A percentile compares a stretch with the other conserved stretches of the same genome.
phyloP scores from a whole-genome alignment of 345 rosid genomes.

The Pugionium cornutum region DNA sequence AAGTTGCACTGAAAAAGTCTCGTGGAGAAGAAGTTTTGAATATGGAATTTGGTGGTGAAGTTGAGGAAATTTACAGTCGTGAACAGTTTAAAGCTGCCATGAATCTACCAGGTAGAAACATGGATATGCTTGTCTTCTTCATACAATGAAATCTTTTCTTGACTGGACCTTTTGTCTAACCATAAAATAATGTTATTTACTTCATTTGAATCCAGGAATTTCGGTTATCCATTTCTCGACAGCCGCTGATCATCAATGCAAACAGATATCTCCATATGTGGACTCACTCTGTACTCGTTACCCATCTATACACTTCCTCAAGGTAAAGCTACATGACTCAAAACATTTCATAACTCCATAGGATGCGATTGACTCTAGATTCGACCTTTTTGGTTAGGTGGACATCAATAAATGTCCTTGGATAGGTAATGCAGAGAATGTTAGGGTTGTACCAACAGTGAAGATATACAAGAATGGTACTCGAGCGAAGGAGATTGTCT shows the following conservation, averaged over 20 bases:
- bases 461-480: constrained; percentile 41
- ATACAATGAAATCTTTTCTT: not conserved
- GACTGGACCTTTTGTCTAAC: not conserved
- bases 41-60: constrained; percentile 43
- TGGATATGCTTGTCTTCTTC: not conserved
- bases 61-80: constrained; percentile 58
- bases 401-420: constrained; percentile 43
- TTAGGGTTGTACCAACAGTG: constrained; percentile 39
- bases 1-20: constrained; percentile 75
- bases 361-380: not conserved
- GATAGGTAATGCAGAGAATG: constrained; percentile 38
- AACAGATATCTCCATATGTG: not conserved
- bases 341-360: not conserved
- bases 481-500: constrained; percentile 40
- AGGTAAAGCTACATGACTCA: not conserved
- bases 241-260: not conserved
- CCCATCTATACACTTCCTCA: not conserved
- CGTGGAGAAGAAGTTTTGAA: constrained; percentile 42
- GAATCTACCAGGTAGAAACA: constrained; percentile 52
- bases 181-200: not conserved
- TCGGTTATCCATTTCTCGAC: not conserved
- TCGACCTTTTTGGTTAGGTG: constrained; percentile 30
- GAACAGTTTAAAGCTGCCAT: constrained; percentile 73
- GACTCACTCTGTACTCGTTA: not conserved
- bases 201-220: not conserved